A percentile compares a stretch with the other conserved stretches of the same genome.
Evolutionary conservation across 2,329 filamentous ascomycete genomes (phyloP).

Genomic region (Diaporthe nobilis): DNA sequence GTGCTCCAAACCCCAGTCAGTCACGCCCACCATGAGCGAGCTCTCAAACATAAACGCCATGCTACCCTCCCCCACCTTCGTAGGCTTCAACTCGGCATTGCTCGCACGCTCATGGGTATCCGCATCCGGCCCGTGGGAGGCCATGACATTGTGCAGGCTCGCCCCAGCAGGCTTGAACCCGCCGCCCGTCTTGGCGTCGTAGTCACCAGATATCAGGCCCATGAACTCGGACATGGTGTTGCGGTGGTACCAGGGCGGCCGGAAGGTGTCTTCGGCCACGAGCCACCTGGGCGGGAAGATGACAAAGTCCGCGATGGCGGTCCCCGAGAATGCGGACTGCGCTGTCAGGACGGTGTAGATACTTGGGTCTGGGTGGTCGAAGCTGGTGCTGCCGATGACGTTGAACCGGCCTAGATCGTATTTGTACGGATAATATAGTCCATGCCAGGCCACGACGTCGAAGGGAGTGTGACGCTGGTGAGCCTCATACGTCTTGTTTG

Average conservation of each 20-base stretch:
- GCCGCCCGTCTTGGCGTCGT: slow-evolving; percentile 72
- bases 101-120: slow-evolving; percentile 69
- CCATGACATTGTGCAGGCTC: slow-evolving; percentile 79
- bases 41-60: slow-evolving; percentile 81
- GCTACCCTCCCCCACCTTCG: slow-evolving; percentile 71
- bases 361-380: slow-evolving; percentile 83
- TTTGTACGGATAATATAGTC: slow-evolving; percentile 85
- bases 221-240: slow-evolving; percentile 78
- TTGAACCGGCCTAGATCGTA: slow-evolving; percentile 86
- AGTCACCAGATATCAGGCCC: slow-evolving; percentile 70
- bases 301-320: slow-evolving; percentile 79
- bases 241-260: slow-evolving; percentile 80
- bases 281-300: slow-evolving; percentile 82
- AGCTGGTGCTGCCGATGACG: slow-evolving; percentile 80
- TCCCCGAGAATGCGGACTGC: slow-evolving; percentile 70
- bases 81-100: slow-evolving; percentile 67
- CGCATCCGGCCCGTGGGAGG: slow-evolving; percentile 74
- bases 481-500: slow-evolving; percentile 75
- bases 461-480: slow-evolving; percentile 80
- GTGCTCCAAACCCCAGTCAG: slow-evolving; percentile 75
- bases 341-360: slow-evolving; percentile 82
- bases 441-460: slow-evolving; percentile 86
- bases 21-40: slow-evolving; percentile 78
- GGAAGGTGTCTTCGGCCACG: slow-evolving; percentile 77
- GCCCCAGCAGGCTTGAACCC: slow-evolving; percentile 72